A percentile compares a stretch with the other conserved stretches of the same genome.
phyloP scores from a whole-genome alignment of 371 early-diverging fungal genomes.

The Mucor lusitanicus region DNA sequence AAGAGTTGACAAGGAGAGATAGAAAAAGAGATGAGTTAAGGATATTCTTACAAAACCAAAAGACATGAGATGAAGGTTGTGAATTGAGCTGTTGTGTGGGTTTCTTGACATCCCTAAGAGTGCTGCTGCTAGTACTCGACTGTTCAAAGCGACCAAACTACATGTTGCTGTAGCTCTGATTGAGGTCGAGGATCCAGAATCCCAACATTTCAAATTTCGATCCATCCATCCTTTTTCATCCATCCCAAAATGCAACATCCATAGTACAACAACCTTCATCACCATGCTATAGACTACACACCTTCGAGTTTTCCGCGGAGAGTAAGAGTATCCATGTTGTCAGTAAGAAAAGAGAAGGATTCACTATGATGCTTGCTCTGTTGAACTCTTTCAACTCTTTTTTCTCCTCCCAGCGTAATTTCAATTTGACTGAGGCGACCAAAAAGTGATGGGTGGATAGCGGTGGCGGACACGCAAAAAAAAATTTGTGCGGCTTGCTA shows the following conservation, averaged over 20 bases:
- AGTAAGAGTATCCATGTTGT: constrained; percentile 58
- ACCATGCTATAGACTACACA: constrained; percentile 18
- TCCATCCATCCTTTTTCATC: constrained; percentile 18
- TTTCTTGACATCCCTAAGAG: too few species aligned
- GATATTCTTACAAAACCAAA: not conserved
- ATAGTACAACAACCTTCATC: constrained; percentile 21
- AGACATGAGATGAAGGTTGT: not conserved
- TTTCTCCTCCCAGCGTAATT: not conserved
- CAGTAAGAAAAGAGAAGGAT: constrained; percentile 45
- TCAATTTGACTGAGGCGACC: not conserved
- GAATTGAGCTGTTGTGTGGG: too few species aligned
- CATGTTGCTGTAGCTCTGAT: too few species aligned
- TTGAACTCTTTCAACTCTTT: not conserved
- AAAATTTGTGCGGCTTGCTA: too few species aligned
- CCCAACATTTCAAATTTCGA: constrained; percentile 8
- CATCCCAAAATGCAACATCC: constrained; percentile 12
- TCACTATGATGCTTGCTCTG: constrained; percentile 7
- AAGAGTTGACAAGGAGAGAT: not conserved
- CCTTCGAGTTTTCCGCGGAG: constrained; percentile 61
- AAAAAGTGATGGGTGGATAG: not conserved
- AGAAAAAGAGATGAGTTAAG: constrained; percentile 1
- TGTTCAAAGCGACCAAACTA: too few species aligned
- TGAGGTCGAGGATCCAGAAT: not conserved
- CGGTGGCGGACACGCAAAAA: not conserved
- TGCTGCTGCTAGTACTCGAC: too few species aligned